Conservation (phyloP, 257 asterid species). For the Paraleonurus japonicus region DNA sequence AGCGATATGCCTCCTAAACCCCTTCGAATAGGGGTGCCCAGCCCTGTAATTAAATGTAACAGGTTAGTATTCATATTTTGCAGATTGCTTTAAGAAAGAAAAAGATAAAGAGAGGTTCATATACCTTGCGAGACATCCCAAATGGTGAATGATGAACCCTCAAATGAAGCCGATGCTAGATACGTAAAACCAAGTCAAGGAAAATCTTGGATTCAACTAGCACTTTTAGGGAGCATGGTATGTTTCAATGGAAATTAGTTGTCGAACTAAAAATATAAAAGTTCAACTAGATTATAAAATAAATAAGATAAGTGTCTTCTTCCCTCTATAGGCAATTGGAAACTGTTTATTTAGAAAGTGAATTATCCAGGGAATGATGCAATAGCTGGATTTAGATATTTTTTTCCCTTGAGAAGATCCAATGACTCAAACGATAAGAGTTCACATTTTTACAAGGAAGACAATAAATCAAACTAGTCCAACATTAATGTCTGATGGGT, state of each 20-base stretch:
- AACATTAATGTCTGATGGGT: slow-evolving; percentile 1
- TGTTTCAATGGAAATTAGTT: not conserved
- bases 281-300: not conserved
- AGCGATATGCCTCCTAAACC: slow-evolving; percentile 97
- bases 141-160: slow-evolving; percentile 84
- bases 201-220: slow-evolving; percentile 20
- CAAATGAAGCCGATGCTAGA: slow-evolving; percentile 93
- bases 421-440: not conserved
- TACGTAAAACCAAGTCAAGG: slow-evolving; percentile 71
- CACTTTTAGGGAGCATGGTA: not conserved
- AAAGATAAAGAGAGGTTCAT: slow-evolving; percentile 15
- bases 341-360: not conserved
- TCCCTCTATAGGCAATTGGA: not conserved
- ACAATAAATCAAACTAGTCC: not conserved
- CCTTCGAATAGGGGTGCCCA: slow-evolving; percentile 91
- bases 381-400: not conserved
- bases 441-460: slow-evolving; percentile 7
- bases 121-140: slow-evolving; percentile 99
- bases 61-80: not conserved
- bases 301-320: not conserved
- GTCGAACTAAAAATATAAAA: not conserved
- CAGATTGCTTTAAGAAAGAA: not conserved
- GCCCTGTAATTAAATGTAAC: slow-evolving; percentile 44
- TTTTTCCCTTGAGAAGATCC: not conserved
- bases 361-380: not conserved